Percentiles rank a stretch among this genome's conserved stretches.
These are phyloP conservation scores for Ceratobasidium sp. DNA, from an alignment of 1,284 basidiomycete species.

Conservation along the genomic window DNA sequence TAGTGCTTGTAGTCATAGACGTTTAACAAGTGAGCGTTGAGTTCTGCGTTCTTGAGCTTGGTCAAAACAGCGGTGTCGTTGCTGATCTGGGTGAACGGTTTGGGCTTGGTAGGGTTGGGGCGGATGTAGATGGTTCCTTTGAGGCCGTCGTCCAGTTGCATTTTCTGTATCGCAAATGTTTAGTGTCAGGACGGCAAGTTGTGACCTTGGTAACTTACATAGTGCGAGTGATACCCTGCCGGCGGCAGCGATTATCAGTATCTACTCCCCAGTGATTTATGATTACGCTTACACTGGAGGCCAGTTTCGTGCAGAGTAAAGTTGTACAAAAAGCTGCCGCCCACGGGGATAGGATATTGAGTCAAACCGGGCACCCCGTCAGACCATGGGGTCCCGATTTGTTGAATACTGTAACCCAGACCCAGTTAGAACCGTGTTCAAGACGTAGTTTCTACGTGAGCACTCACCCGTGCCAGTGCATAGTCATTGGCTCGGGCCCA, in stretches of 20 bases:
- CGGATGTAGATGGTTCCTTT: conserved; percentile 38
- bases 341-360: conserved; percentile 4
- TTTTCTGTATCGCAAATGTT: conserved; percentile 7
- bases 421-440: not conserved
- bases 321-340: conserved; percentile 1
- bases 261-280: too few relatives aligned
- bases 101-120: conserved; percentile 22
- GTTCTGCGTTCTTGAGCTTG: conserved; percentile 30
- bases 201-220: not conserved
- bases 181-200: not conserved
- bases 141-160: conserved; percentile 41
- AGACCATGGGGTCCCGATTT: conserved; percentile 38
- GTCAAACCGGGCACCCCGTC: conserved; percentile 46
- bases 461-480: conserved; percentile 35
- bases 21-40: conserved; percentile 26
- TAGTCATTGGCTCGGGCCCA: conserved; percentile 18
- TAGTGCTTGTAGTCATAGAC: conserved; percentile 46
- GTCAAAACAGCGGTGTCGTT: conserved; percentile 19
- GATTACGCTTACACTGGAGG: not conserved
- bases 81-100: conserved; percentile 42
- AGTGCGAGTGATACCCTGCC: conserved; percentile 31
- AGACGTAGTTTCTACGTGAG: too few relatives aligned
- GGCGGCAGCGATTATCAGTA: not conserved
- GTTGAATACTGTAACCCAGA: conserved; percentile 29
- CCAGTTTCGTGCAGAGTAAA: conserved; percentile 8